These are phyloP conservation scores for Macrolepiota fuliginosa DNA, from an alignment of 768 basidiomycete genomes.

Conservation along the genomic window DNA sequence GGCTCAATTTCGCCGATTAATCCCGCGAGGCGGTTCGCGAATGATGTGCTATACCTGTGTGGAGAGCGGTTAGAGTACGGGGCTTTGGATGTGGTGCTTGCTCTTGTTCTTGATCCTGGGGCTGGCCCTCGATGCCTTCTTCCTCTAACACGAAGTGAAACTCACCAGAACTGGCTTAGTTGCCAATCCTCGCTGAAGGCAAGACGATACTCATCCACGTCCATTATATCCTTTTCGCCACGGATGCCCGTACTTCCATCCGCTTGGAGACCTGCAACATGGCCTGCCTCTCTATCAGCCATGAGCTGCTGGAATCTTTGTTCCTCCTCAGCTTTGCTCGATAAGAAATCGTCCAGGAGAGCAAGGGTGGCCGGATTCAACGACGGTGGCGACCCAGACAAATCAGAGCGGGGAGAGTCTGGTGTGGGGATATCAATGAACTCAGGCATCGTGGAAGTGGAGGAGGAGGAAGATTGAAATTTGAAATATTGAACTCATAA, in stretches of 20 bases:
- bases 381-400: slow-evolving; percentile 4
- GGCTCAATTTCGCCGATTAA: slow-evolving; percentile 28
- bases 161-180: slow-evolving; percentile 50
- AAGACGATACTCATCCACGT: slow-evolving; percentile 39
- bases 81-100: slow-evolving; percentile 16
- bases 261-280: slow-evolving; percentile 29
- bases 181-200: slow-evolving; percentile 51
- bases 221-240: slow-evolving; percentile 35
- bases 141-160: slow-evolving; percentile 1
- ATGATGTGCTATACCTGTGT: slow-evolving; percentile 40
- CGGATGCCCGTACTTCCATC: slow-evolving; percentile 20
- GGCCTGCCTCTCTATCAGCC: slow-evolving; percentile 32
- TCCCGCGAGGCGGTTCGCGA: slow-evolving; percentile 35
- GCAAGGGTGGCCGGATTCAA: slow-evolving; percentile 2
- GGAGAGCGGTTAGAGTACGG: slow-evolving; percentile 10
- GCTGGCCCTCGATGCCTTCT: neutral
- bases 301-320: slow-evolving; percentile 36
- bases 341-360: neutral
- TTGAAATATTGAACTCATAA: neutral
- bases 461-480: neutral
- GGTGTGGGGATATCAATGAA: slow-evolving; percentile 18
- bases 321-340: slow-evolving; percentile 41
- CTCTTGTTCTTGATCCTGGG: slow-evolving; percentile 5
- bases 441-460: neutral
- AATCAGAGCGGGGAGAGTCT: slow-evolving; percentile 23